phyloP scores from a whole-genome alignment of 140 eudicot species.

The Cichorium intybus region DNA sequence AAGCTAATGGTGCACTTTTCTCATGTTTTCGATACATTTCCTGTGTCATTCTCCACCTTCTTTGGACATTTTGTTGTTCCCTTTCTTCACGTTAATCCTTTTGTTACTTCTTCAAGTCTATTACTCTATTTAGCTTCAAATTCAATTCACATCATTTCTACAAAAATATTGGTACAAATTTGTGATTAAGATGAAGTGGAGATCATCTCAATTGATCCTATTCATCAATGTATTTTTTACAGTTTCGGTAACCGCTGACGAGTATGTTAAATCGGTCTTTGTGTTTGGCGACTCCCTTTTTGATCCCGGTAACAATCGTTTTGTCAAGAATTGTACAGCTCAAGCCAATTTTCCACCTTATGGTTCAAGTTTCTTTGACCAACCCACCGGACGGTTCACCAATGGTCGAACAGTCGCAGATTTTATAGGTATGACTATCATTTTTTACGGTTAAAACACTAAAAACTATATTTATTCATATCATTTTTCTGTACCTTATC shows the following conservation, averaged over 20 bases:
- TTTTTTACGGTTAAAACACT: background rate
- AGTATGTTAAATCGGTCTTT: conserved; percentile 37
- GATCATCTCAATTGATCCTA: conserved; percentile 11
- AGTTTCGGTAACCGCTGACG: background rate
- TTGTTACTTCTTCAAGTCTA: conserved; percentile 4
- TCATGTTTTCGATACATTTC: conserved; percentile 11
- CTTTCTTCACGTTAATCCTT: background rate
- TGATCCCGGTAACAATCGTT: conserved; percentile 70
- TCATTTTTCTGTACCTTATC: no score
- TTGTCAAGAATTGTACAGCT: conserved; percentile 41
- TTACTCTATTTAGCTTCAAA: conserved; percentile 14
- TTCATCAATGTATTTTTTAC: conserved; percentile 8
- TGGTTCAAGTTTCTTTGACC: conserved; percentile 57
- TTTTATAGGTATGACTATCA: conserved; percentile 44
- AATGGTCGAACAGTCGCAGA: conserved; percentile 76
- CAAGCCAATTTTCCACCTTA: conserved; percentile 70
- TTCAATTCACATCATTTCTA: conserved; percentile 10
- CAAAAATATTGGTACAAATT: conserved; percentile 1
- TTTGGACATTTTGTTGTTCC: background rate
- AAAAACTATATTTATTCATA: background rate
- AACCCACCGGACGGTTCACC: conserved; percentile 78
- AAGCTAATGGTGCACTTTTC: conserved; percentile 18
- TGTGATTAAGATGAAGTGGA: conserved; percentile 19
- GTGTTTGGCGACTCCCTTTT: conserved; percentile 68
- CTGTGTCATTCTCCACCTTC: background rate